Percentiles rank a stretch among this genome's conserved stretches.
Evolutionary conservation across 2,329 filamentous ascomycete genomes (phyloP).

Genomic region (Penicillium sp.): DNA sequence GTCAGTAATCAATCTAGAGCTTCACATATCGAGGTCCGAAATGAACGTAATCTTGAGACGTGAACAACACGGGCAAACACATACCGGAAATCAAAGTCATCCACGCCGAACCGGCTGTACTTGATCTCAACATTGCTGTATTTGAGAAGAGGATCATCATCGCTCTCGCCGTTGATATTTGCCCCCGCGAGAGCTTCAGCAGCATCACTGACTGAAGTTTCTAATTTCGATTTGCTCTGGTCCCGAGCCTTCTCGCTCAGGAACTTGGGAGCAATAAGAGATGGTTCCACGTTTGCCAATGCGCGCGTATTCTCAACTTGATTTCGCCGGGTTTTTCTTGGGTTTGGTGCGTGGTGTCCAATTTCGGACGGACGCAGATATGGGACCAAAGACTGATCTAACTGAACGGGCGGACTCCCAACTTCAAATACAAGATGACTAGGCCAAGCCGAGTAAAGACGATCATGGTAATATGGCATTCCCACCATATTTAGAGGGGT

Average conservation of each 20-base stretch:
- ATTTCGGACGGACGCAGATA: conserved; percentile 73
- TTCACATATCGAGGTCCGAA: not conserved
- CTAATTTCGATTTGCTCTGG: conserved; percentile 45
- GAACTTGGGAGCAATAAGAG: conserved; percentile 81
- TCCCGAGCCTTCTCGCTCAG: conserved; percentile 90
- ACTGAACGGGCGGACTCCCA: conserved; percentile 76
- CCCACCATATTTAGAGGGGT: conserved; percentile 84
- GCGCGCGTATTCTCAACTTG: conserved; percentile 79
- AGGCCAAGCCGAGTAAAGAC: conserved; percentile 87
- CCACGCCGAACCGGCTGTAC: conserved; percentile 98
- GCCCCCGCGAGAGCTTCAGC: conserved; percentile 68
- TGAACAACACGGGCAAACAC: conserved; percentile 49
- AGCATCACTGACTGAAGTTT: conserved; percentile 57
- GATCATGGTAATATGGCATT: conserved; percentile 91
- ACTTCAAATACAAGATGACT: conserved; percentile 81
- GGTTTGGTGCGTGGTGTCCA: conserved; percentile 78
- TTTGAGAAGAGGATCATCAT: conserved; percentile 81
- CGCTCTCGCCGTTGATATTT: conserved; percentile 71
- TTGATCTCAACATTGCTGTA: conserved; percentile 97
- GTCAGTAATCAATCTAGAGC: conserved; percentile 54
- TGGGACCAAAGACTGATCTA: conserved; percentile 72
- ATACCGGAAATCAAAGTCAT: conserved; percentile 98
- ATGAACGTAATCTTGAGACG: not conserved
- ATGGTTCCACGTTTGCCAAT: conserved; percentile 62
- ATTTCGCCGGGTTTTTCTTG: conserved; percentile 74